phyloP scores from a whole-genome alignment of 2,329 filamentous ascomycete genomes.

The Didymella keratinophila region DNA sequence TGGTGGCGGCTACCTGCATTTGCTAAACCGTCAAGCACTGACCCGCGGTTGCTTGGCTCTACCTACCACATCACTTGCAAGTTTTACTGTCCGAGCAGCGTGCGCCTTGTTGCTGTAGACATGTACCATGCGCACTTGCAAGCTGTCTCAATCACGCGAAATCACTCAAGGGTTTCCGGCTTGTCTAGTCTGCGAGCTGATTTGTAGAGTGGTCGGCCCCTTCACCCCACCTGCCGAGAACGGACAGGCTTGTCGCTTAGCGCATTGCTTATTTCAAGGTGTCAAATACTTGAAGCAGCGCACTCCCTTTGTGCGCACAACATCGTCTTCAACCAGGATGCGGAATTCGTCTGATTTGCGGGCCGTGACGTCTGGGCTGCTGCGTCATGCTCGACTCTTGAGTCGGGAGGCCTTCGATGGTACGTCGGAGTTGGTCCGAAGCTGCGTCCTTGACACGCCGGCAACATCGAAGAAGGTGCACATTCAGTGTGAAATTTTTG shows the following conservation, averaged over 20 bases:
- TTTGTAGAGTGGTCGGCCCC: neutral
- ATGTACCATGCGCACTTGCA: neutral
- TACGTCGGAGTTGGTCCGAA: neutral
- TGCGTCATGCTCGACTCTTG: neutral
- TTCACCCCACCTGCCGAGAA: neutral
- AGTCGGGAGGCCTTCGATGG: neutral
- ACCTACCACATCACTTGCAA: neutral
- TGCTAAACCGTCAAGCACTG: conserved; percentile 5
- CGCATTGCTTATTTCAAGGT: neutral
- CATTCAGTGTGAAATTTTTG: neutral
- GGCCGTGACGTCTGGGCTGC: neutral
- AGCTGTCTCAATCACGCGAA: neutral
- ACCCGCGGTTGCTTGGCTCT: conserved; percentile 4
- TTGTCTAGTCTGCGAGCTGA: neutral
- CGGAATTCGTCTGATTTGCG: neutral
- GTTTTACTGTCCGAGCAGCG: neutral
- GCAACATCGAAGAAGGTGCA: neutral
- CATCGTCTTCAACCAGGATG: neutral
- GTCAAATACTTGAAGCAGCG: neutral
- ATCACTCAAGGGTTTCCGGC: neutral
- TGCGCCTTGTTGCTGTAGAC: neutral
- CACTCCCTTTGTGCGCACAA: neutral
- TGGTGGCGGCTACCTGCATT: conserved; percentile 3
- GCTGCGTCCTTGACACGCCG: neutral
- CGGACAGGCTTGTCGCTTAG: neutral